A percentile compares a stretch with the other conserved stretches of the same genome.
These are phyloP conservation scores for Debaryomyces sp. DNA, from an alignment of 1,139 yeast genomes.

Conservation along the genomic window DNA sequence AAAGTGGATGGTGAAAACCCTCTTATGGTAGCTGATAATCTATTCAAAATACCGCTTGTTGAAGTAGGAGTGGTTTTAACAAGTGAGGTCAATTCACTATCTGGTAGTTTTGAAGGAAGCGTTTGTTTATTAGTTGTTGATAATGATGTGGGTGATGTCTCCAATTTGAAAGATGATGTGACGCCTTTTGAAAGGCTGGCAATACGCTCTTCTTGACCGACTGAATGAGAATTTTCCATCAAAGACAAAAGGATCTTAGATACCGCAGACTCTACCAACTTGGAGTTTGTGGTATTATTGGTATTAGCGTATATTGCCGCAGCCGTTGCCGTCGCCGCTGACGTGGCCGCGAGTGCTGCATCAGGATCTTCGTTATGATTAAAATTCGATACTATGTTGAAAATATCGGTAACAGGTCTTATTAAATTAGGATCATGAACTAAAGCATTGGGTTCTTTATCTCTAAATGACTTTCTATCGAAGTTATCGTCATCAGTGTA, in stretches of 20 bases:
- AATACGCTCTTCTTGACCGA: constrained; percentile 33
- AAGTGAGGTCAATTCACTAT: constrained; percentile 15
- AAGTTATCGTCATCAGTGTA: constrained; percentile 4
- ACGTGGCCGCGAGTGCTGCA: constrained; percentile 43
- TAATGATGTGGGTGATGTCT: constrained; percentile 1
- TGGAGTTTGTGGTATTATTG: constrained; percentile 15
- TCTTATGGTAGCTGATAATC: constrained; percentile 13
- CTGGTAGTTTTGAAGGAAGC: constrained; percentile 22
- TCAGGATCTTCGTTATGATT: constrained; percentile 38
- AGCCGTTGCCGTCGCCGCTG: constrained; percentile 40
- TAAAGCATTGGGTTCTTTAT: constrained; percentile 9
- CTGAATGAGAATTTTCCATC: constrained; percentile 26
- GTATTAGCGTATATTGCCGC: constrained; percentile 34
- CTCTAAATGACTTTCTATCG: constrained; percentile 4
- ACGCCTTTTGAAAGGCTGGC: constrained; percentile 36
- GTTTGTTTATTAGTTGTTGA: constrained; percentile 4
- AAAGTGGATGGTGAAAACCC: constrained; percentile 7
- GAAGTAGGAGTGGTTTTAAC: constrained; percentile 8
- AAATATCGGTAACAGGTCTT: constrained; percentile 36
- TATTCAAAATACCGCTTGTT: constrained; percentile 10
- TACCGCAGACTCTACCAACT: constrained; percentile 24
- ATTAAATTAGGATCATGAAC: constrained; percentile 25
- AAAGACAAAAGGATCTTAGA: constrained; percentile 31
- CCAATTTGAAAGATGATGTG: constrained; percentile 9
- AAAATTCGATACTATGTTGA: constrained; percentile 38